These are phyloP conservation scores for Rhodamnia rubescens DNA, from an alignment of 345 rosid species.

Conservation along the genomic window DNA sequence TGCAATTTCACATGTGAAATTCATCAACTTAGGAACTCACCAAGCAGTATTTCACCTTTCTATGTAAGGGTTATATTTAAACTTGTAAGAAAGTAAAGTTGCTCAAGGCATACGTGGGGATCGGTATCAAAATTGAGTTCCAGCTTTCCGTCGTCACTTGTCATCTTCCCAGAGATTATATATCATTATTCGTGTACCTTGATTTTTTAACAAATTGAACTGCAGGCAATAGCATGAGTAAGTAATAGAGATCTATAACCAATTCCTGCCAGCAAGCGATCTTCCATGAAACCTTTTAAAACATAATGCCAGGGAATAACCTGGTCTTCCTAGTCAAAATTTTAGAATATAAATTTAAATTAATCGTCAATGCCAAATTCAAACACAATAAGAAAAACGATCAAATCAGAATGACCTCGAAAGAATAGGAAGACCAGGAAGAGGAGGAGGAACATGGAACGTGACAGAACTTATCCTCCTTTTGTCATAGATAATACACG, in stretches of 20 bases:
- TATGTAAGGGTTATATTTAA: background rate
- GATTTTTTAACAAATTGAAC: conserved; percentile 34
- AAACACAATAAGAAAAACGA: background rate
- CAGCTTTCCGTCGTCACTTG: conserved; percentile 37
- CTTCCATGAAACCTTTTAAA: background rate
- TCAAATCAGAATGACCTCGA: background rate
- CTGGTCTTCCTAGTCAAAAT: background rate
- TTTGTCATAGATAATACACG: background rate
- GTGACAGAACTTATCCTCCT: background rate
- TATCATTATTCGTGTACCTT: conserved; percentile 55
- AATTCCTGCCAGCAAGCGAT: background rate
- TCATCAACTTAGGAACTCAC: background rate
- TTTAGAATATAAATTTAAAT: background rate
- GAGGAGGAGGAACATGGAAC: background rate
- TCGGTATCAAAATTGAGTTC: conserved; percentile 68
- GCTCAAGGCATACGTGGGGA: conserved; percentile 27
- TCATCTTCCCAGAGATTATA: conserved; percentile 86
- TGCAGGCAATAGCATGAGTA: conserved; percentile 5
- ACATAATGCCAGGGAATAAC: background rate
- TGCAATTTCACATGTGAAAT: conserved; percentile 4
- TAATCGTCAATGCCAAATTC: background rate
- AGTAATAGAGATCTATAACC: background rate
- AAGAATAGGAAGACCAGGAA: background rate
- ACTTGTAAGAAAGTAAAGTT: background rate
- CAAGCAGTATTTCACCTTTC: background rate